Evolutionary conservation across 2,329 filamentous ascomycete species (phyloP), one percentile per base, ranked within the genome.

Genomic region (Boeremia lycopersici): DNA sequence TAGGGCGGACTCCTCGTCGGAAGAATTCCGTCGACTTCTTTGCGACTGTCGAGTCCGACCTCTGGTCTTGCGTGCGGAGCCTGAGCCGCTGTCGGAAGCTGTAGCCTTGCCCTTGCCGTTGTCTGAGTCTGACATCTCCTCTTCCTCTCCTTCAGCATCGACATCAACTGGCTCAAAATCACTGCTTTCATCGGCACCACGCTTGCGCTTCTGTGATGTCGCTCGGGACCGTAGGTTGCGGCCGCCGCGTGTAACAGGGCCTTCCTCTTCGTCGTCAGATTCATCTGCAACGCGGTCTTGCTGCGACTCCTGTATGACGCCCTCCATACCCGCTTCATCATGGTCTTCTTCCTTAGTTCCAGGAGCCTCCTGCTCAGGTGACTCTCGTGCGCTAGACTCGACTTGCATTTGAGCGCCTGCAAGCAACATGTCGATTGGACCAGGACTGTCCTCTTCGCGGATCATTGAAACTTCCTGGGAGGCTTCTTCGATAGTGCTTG

Each of bases 121-220:
- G 56, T 79, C 81, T 6, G 81, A 83, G 34, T 79, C 79, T 2
- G 81, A 84, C 46, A 84, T 78, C 49, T 84, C 83, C 23, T 79
- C 78, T 13, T 76, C 77, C 49, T 83, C 77, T 54, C 83, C 83
- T 19, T 81, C 82, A 12, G 82, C 83, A 41, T 79, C 81, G 43
- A 86, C 84, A 19, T 78, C 79, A 30, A 80, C 81, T 6, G 85
- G 85, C 63, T 87, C 84, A 59, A 87, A 88, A 62, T 88, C 85
- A 62, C 84, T 87, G 62, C 82, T 85, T 46, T 86, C 84, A 43
- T 85, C 81, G 62, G 58, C 74, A 53, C 70, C 82, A 13, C 70
- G 67, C 51, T 74, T 75, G 31, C 68, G 69, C 48, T 71, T 74
- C 9, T 65, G 62, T 15, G 71, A 69, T 50, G 60, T 65, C 5